Evolutionary conservation across 2,329 filamentous ascomycete genomes (phyloP), one percentile per base, ranked within the genome.

Genomic region (Ophiocordyceps unilateralis): DNA sequence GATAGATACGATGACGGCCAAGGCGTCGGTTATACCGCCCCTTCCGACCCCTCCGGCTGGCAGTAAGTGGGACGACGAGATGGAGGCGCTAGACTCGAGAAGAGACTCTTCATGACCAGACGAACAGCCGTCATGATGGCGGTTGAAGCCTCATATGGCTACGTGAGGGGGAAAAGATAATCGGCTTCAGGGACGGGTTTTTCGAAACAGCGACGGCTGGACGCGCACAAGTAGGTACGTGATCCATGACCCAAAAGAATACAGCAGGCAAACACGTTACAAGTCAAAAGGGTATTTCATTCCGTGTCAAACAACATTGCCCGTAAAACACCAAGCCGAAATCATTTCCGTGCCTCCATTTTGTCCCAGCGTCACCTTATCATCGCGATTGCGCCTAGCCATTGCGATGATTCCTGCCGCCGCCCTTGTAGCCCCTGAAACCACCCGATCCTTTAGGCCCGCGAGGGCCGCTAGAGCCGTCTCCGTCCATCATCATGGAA

Each of bases 61-160:
- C 9, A 65, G 59, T 11, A 61, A 68, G 43, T 76, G 73, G 73
- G 73, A 70, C 41, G 73, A 77, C 30, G 73, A 77, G 57, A 70
- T 76, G 63, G 69, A 69, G 41, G 68, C 62, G 5, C 56, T 69
- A 12, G 69, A 73, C 22, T 64, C 47, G n/a, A 56, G 54, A 39
- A 50, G 54, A 43, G 23, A 26, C 32, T 20, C 34, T 14, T 40
- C 24, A 39, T 38, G 22, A 22, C 14, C 28, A 30, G n/a, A n/a
- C n/a, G n/a, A n/a, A n/a, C n/a, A n/a, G n/a, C n/a, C n/a, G n/a
- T n/a, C n/a, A n/a, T n/a, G n/a, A n/a, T n/a, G n/a, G n/a, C n/a
- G n/a, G n/a, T n/a, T n/a, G n/a, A n/a, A n/a, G n/a, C n/a, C n/a
- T n/a, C n/a, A n/a, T n/a, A n/a, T n/a, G n/a, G n/a, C n/a, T n/a